A percentile compares a stretch with the other conserved stretches of the same genome.
Conservation (phyloP, 176 grass and related monocot species). For the Rhipidocladum racemiflorum region DNA sequence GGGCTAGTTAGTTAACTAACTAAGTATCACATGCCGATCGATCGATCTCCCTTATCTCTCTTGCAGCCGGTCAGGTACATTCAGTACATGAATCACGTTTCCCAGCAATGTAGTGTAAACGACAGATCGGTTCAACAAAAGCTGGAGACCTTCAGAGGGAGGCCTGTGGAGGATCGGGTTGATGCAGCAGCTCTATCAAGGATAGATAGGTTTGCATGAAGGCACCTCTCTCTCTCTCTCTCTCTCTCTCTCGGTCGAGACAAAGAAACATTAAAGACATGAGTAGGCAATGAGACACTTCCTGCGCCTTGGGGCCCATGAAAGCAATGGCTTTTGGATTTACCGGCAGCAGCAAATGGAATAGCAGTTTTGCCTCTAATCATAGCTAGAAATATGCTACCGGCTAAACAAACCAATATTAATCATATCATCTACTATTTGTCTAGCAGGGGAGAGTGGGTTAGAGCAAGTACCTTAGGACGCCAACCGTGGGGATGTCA, state of each 20-base stretch:
- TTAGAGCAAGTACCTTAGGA: neutral
- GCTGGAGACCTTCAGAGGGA: constrained; percentile 19
- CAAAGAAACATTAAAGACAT: constrained; percentile 52
- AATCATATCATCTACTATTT: neutral
- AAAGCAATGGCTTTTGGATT: constrained; percentile 48
- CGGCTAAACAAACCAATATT: neutral
- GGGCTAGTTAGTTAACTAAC: neutral
- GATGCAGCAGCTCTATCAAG: constrained; percentile 24
- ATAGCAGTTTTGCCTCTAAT: constrained; percentile 13
- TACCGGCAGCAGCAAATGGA: constrained; percentile 9
- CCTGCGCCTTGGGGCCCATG: constrained; percentile 14
- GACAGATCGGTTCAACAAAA: constrained; percentile 47
- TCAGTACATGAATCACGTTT: constrained; percentile 32
- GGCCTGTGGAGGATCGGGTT: constrained; percentile 22
- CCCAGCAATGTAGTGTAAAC: constrained; percentile 29
- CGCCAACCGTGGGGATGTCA: neutral
- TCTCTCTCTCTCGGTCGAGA: neutral
- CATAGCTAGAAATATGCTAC: neutral
- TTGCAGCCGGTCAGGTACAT: constrained; percentile 14
- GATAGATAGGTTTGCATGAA: constrained; percentile 28
- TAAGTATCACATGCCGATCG: constrained; percentile 30
- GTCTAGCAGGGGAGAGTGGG: neutral
- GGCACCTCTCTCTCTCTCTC: constrained; percentile 9
- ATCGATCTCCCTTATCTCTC: constrained; percentile 8
- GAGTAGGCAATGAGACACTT: constrained; percentile 43